Evolutionary conservation across 176 grass and related monocot genomes (phyloP).

Genomic region (Saccharum officinarum): DNA sequence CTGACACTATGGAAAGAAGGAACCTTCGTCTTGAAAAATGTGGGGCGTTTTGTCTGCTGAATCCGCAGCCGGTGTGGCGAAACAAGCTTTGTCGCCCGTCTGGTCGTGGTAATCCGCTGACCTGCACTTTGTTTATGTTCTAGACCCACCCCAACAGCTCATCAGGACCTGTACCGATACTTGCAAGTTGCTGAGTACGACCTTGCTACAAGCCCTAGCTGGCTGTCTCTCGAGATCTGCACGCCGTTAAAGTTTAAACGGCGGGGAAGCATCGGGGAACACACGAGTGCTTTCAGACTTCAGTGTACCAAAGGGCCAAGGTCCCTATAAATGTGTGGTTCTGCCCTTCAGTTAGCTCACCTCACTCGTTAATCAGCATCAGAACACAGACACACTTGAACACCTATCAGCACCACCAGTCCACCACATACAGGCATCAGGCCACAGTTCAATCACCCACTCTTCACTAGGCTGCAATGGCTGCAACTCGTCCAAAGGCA

Average conservation of each 20-base stretch:
- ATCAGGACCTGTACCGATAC: background rate
- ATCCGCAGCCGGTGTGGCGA: slow-evolving; percentile 4
- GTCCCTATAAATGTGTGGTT: slow-evolving; percentile 39
- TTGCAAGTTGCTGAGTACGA: slow-evolving; percentile 37
- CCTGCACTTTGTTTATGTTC: slow-evolving; percentile 28
- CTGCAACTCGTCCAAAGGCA: background rate
- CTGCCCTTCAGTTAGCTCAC: background rate
- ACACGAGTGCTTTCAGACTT: background rate
- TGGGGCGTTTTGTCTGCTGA: slow-evolving; percentile 38
- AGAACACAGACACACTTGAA: background rate
- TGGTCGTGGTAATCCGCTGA: slow-evolving; percentile 21
- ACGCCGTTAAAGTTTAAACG: background rate
- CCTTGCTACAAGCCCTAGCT: background rate
- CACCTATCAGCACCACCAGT: background rate
- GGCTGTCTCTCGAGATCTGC: slow-evolving; percentile 43
- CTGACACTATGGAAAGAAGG: background rate
- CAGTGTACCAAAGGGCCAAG: background rate
- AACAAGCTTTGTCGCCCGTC: slow-evolving; percentile 16
- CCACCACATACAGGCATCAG: background rate
- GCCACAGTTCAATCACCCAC: background rate
- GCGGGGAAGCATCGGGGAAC: slow-evolving; percentile 43
- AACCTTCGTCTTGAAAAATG: background rate
- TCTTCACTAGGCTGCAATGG: slow-evolving; percentile 11
- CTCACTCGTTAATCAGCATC: background rate
- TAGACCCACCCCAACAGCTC: slow-evolving; percentile 43